A percentile compares a stretch with the other conserved stretches of the same genome.
These are phyloP conservation scores for Beauveria pseudobassiana DNA, from an alignment of 2,329 filamentous ascomycete genomes.

Conservation along the genomic window DNA sequence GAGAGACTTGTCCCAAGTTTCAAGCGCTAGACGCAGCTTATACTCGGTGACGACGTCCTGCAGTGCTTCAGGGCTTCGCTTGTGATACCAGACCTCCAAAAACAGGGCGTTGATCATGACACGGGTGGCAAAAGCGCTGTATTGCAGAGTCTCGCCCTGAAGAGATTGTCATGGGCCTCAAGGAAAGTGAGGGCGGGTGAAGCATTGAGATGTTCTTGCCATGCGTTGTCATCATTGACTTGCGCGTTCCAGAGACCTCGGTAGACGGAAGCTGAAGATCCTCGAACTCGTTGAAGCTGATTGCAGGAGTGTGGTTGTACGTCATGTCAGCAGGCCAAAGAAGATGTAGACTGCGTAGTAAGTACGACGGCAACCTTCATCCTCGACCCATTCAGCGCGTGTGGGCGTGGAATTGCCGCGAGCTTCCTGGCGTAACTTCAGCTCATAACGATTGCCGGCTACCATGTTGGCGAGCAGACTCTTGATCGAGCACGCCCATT, in stretches of 20 bases:
- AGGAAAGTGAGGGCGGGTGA: conserved; percentile 79
- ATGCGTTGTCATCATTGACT: conserved; percentile 68
- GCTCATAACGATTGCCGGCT: conserved; percentile 89
- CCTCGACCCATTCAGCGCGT: conserved; percentile 89
- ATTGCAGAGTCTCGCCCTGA: conserved; percentile 86
- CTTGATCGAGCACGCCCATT: conserved; percentile 99
- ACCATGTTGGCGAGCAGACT: conserved; percentile 98
- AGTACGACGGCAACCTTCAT: conserved; percentile 91
- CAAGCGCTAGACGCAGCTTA: conserved; percentile 88
- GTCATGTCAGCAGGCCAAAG: conserved; percentile 92
- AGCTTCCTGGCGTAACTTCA: conserved; percentile 86
- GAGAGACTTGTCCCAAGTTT: conserved; percentile 98
- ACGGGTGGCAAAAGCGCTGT: conserved; percentile 93
- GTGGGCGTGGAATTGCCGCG: conserved; percentile 69
- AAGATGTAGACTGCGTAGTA: conserved; percentile 99
- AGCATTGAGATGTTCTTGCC: conserved; percentile 68
- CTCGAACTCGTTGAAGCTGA: conserved; percentile 98
- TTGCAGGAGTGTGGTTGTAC: conserved; percentile 96
- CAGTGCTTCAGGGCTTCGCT: conserved; percentile 92
- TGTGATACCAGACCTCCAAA: conserved; percentile 98
- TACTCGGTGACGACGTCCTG: conserved; percentile 98
- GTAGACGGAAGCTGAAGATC: conserved; percentile 86
- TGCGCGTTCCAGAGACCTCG: conserved; percentile 88
- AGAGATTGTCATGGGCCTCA: conserved; percentile 89
- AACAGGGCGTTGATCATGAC: conserved; percentile 99